Evolutionary conservation across 2,329 filamentous ascomycete genomes (phyloP).

Genomic region (Xylariaceae sp.): DNA sequence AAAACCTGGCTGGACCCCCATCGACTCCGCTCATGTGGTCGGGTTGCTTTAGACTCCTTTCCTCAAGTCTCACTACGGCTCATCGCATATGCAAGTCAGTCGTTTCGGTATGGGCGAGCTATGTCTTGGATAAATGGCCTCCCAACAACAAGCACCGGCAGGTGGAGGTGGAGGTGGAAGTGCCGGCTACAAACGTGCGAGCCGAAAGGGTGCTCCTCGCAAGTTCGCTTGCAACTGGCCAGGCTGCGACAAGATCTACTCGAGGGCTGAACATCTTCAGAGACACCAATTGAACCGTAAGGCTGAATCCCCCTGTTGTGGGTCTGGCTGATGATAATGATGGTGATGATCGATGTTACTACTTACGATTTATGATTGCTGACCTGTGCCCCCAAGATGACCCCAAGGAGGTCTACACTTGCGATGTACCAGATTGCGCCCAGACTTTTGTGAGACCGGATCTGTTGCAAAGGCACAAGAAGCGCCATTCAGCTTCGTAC

Average conservation of each 20-base stretch:
- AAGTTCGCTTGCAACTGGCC: conserved; percentile 67
- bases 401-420: conserved; percentile 78
- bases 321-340: conserved; percentile 12
- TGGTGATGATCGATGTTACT: conserved; percentile 23
- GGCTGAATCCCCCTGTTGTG: conserved; percentile 37
- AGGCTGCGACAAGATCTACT: conserved; percentile 79
- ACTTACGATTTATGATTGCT: no score
- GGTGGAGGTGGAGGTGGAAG: conserved; percentile 4
- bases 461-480: conserved; percentile 69
- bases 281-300: conserved; percentile 81
- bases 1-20: conserved; percentile 32
- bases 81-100: conserved; percentile 29
- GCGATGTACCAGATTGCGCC: conserved; percentile 74
- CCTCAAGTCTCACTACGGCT: conserved; percentile 14
- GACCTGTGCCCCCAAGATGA: conserved; percentile 56
- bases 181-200: conserved; percentile 51
- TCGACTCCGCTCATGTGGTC: conserved; percentile 23
- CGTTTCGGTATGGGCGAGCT: conserved; percentile 25
- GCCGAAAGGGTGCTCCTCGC: conserved; percentile 52
- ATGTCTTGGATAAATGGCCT: conserved; percentile 35
- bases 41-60: conserved; percentile 18
- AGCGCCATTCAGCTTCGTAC: conserved; percentile 62
- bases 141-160: conserved; percentile 42
- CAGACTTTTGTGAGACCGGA: conserved; percentile 80
- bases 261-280: conserved; percentile 78